phyloP scores from a whole-genome alignment of 1,139 yeast genomes.

The Taphrina confusa region DNA sequence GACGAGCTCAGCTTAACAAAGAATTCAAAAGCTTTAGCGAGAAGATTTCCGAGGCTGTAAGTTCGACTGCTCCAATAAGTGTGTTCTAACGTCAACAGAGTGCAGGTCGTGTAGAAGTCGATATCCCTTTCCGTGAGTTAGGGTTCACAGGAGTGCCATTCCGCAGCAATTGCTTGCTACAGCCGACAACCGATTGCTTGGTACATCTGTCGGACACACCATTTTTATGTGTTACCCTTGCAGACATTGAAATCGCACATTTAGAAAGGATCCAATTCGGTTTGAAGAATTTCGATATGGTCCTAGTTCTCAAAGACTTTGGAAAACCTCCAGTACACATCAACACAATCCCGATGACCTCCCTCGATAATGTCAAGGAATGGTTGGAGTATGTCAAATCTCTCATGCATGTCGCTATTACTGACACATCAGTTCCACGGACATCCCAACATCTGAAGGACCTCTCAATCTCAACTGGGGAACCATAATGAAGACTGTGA shows the following conservation, averaged over 20 bases:
- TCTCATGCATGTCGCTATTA: not conserved
- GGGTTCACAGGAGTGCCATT: slow-evolving; percentile 98
- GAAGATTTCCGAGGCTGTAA: slow-evolving; percentile 72
- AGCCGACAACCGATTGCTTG: slow-evolving; percentile 96
- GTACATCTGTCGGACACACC: slow-evolving; percentile 95
- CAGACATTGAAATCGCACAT: slow-evolving; percentile 91
- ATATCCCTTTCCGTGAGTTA: slow-evolving; percentile 90
- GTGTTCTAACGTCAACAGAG: slow-evolving; percentile 5
- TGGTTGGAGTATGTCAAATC: slow-evolving; percentile 65
- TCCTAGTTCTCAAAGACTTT: slow-evolving; percentile 91
- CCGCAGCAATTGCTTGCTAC: slow-evolving; percentile 88
- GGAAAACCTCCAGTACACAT: slow-evolving; percentile 83
- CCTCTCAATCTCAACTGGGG: slow-evolving; percentile 95
- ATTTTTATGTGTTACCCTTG: slow-evolving; percentile 83
- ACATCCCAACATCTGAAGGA: slow-evolving; percentile 91
- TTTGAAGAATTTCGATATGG: slow-evolving; percentile 90
- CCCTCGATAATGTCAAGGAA: slow-evolving; percentile 86
- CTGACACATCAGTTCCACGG: slow-evolving; percentile 46
- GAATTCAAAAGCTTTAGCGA: slow-evolving; percentile 91
- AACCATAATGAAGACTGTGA: slow-evolving; percentile 90
- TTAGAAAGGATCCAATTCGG: slow-evolving; percentile 98
- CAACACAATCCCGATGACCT: slow-evolving; percentile 91
- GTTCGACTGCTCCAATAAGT: slow-evolving; percentile 50
- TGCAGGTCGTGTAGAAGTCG: slow-evolving; percentile 70
- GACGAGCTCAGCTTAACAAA: slow-evolving; percentile 85